A percentile compares a stretch with the other conserved stretches of the same genome.
These are phyloP conservation scores for Solanum lignicaule DNA, from an alignment of 257 asterid species.

Conservation along the genomic window DNA sequence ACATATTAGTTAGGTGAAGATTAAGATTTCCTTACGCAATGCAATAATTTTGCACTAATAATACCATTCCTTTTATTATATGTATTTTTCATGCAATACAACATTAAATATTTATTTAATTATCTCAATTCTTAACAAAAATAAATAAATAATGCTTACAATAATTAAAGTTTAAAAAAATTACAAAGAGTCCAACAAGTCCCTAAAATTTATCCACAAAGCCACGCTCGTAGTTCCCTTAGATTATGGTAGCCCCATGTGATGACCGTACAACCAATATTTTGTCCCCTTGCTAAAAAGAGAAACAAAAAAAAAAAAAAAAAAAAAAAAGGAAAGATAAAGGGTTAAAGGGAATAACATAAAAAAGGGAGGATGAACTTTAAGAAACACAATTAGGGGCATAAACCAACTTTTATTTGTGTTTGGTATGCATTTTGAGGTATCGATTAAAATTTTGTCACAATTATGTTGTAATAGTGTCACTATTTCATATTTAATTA, in stretches of 20 bases:
- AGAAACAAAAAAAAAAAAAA: not conserved
- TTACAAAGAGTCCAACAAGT: constrained; percentile 16
- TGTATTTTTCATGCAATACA: constrained; percentile 9
- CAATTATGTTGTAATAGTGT: too few relatives aligned
- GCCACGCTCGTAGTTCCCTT: constrained; percentile 17
- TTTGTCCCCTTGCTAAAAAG: constrained; percentile 12
- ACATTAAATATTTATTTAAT: constrained; percentile 6
- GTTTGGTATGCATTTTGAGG: not conserved
- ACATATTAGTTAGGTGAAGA: not conserved
- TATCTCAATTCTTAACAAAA: not conserved
- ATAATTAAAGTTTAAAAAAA: not conserved
- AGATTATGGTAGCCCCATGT: constrained; percentile 31
- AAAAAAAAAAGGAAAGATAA: not conserved
- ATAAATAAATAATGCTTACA: not conserved
- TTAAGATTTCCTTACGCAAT: not conserved
- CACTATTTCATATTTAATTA: too few relatives aligned
- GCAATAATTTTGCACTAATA: not conserved
- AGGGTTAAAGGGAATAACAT: not conserved
- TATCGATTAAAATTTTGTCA: too few relatives aligned
- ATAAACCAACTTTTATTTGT: not conserved
- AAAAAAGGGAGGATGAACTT: not conserved
- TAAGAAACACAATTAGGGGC: not conserved
- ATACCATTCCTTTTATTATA: not conserved
- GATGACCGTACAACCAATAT: constrained; percentile 24
- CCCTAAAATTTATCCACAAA: constrained; percentile 9